These are phyloP conservation scores for Ustilago xerochloae DNA, from an alignment of 1,284 basidiomycete genomes.

Conservation along the genomic window DNA sequence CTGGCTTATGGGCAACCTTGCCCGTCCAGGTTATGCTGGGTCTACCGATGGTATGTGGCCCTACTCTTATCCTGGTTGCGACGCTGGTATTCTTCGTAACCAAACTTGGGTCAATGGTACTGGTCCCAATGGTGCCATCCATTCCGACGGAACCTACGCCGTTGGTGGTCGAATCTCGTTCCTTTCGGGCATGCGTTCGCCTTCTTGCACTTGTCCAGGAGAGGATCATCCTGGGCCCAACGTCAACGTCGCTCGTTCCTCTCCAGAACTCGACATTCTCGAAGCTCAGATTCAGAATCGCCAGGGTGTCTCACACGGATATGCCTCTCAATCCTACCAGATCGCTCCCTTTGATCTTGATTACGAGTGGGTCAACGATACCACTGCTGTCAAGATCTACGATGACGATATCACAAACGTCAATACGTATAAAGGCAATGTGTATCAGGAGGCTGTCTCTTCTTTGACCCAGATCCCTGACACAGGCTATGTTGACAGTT, in stretches of 20 bases:
- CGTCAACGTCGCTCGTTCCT: conserved; percentile 62
- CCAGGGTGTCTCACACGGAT: conserved; percentile 47
- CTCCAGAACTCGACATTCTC: conserved; percentile 67
- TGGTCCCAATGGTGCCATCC: conserved; percentile 53
- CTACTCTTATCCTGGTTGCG: conserved; percentile 68
- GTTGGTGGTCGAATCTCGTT: conserved; percentile 34
- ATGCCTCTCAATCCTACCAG: conserved; percentile 66
- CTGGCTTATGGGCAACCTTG: conserved; percentile 66
- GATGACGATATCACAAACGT: conserved; percentile 35
- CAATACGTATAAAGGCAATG: conserved; percentile 64
- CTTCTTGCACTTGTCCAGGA: conserved; percentile 60
- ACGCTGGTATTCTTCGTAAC: conserved; percentile 60
- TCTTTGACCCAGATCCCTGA: conserved; percentile 59
- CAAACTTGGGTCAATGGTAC: conserved; percentile 57
- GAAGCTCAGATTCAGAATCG: conserved; percentile 72
- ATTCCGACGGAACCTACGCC: conserved; percentile 36
- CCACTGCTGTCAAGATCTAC: conserved; percentile 46
- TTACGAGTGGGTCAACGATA: conserved; percentile 58
- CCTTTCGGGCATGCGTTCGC: conserved; percentile 45
- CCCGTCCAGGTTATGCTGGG: conserved; percentile 64
- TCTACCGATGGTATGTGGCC: conserved; percentile 68
- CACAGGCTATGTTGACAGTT: conserved; percentile 48
- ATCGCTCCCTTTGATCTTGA: conserved; percentile 64
- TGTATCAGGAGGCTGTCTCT: conserved; percentile 67
- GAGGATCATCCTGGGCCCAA: conserved; percentile 65